A percentile compares a stretch with the other conserved stretches of the same genome.
phyloP scores from a whole-genome alignment of 2,329 filamentous ascomycete genomes.

The Fusarium palustre region DNA sequence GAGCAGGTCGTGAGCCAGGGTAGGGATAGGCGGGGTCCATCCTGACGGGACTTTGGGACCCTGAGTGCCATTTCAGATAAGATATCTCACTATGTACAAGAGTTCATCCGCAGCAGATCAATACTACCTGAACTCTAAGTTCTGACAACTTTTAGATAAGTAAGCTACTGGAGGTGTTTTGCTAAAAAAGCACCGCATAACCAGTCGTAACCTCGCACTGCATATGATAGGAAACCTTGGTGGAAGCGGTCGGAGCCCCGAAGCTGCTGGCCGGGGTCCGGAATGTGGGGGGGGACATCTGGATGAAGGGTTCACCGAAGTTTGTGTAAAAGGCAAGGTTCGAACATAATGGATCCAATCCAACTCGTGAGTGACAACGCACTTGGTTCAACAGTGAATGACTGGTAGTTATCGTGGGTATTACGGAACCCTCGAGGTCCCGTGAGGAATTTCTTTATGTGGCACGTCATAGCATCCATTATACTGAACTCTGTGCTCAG shows the following conservation, averaged over 20 bases:
- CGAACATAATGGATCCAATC: conserved; percentile 1
- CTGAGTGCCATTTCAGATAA: conserved; percentile 6
- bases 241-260: conserved; percentile 11
- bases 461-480: conserved; percentile 16
- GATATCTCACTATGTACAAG: background rate
- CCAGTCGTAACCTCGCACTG: conserved; percentile 7
- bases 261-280: conserved; percentile 24
- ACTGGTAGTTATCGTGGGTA: background rate
- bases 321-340: conserved; percentile 2
- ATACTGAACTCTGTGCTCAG: conserved; percentile 10
- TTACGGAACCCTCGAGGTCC: conserved; percentile 9
- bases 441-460: background rate
- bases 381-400: background rate
- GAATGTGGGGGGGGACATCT: conserved; percentile 23
- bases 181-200: conserved; percentile 6
- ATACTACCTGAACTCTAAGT: background rate
- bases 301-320: conserved; percentile 15
- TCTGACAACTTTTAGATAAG: background rate
- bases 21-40: conserved; percentile 3
- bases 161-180: background rate
- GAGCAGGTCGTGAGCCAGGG: conserved; percentile 7
- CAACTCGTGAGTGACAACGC: background rate
- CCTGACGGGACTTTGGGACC: conserved; percentile 17
- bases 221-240: conserved; percentile 3
- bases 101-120: background rate